phyloP scores from a whole-genome alignment of 164 flowering plant species.

The Chloranthus sessilifolius region DNA sequence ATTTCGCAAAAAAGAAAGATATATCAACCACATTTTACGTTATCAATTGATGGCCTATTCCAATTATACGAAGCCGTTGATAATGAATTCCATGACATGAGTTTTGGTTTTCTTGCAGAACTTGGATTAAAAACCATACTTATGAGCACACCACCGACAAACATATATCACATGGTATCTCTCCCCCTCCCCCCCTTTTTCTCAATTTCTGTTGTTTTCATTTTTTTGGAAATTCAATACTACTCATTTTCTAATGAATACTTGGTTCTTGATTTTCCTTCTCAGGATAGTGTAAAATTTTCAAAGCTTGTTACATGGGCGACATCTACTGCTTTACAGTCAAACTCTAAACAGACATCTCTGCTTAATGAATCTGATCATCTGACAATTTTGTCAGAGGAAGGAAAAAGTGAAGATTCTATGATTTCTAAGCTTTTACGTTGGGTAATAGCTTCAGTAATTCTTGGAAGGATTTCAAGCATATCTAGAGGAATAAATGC shows the following conservation, averaged over 20 bases:
- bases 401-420: conserved; percentile 38
- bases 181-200: conserved; percentile 18
- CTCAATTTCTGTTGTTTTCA: conserved; percentile 7
- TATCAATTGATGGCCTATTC: conserved; percentile 52
- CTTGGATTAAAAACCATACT: conserved; percentile 59
- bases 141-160: conserved; percentile 55
- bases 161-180: conserved; percentile 42
- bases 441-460: conserved; percentile 75
- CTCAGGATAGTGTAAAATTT: conserved; percentile 49
- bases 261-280: conserved; percentile 11
- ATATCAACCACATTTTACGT: conserved; percentile 65
- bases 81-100: conserved; percentile 13
- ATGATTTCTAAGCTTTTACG: conserved; percentile 58
- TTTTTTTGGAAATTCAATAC: no score
- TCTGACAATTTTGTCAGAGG: conserved; percentile 11
- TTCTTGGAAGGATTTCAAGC: conserved; percentile 38
- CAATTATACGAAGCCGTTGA: conserved; percentile 40
- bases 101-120: conserved; percentile 30
- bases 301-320: conserved; percentile 54
- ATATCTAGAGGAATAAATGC: conserved; percentile 13
- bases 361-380: conserved; percentile 13
- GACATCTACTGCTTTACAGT: conserved; percentile 40
- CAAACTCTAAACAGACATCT: conserved; percentile 16
- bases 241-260: no score
- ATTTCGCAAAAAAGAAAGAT: conserved; percentile 59